A percentile compares a stretch with the other conserved stretches of the same genome.
Evolutionary conservation across 768 basidiomycete species (phyloP).

Genomic region (Gymnopilus dilepis): DNA sequence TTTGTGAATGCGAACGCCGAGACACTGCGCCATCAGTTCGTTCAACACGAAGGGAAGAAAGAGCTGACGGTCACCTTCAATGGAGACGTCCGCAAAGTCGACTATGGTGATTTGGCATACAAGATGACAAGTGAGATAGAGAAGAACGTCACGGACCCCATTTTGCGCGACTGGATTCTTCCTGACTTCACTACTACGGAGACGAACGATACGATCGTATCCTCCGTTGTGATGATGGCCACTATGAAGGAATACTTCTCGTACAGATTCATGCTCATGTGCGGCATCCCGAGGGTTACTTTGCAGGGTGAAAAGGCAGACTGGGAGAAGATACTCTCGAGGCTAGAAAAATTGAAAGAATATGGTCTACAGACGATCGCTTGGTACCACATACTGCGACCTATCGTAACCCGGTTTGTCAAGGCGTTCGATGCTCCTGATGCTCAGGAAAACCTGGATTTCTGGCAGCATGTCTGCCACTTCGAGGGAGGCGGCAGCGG

Average conservation of each 20-base stretch:
- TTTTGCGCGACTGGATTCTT: conserved; percentile 14
- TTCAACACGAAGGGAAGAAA: conserved; percentile 18
- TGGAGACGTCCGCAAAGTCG: conserved; percentile 7
- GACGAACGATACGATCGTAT: conserved; percentile 15
- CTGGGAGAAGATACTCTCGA: conserved; percentile 12
- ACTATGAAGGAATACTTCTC: conserved; percentile 18
- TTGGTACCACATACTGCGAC: conserved; percentile 14
- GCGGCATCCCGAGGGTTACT: conserved; percentile 18
- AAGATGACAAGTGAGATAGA: conserved; percentile 18
- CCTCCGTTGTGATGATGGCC: conserved; percentile 17
- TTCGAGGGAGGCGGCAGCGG: conserved; percentile 6
- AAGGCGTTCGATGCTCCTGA: conserved; percentile 15
- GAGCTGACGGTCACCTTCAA: conserved; percentile 5
- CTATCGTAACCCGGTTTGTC: conserved; percentile 11
- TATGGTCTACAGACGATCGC: conserved; percentile 14
- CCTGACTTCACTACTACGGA: conserved; percentile 19
- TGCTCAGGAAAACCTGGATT: conserved; percentile 11
- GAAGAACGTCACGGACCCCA: conserved; percentile 13
- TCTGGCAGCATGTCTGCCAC: conserved; percentile 18
- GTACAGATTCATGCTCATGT: conserved; percentile 10
- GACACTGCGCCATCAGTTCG: conserved; percentile 13
- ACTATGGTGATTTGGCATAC: conserved; percentile 13
- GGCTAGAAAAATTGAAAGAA: conserved; percentile 17
- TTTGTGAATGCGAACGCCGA: conserved; percentile 16
- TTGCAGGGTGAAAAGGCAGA: conserved; percentile 18